Conservation (phyloP, 495 filamentous ascomycete species). For the Entonaema liquescens region DNA sequence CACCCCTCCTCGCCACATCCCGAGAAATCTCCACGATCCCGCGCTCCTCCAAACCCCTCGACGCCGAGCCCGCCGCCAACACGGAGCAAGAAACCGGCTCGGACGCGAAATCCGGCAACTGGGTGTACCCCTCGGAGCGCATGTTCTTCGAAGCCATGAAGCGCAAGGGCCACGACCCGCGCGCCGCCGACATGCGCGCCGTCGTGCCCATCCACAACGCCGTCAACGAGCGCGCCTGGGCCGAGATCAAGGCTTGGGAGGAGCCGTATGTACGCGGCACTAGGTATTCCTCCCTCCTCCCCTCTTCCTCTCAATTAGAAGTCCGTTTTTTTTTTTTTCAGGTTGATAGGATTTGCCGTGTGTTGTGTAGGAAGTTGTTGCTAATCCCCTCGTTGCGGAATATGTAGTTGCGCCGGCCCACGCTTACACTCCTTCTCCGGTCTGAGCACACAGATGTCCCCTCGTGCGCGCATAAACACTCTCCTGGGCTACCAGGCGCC, state of each 20-base stretch:
- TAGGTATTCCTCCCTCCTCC: conserved; percentile 46
- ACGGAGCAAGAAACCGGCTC: conserved; percentile 74
- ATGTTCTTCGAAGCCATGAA: conserved; percentile 97
- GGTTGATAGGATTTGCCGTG: neutral
- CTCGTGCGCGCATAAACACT: conserved; percentile 81
- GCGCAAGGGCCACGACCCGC: conserved; percentile 73
- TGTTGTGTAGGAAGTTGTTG: neutral
- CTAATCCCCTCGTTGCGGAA: neutral
- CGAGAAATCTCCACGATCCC: conserved; percentile 88
- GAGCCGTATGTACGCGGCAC: conserved; percentile 63
- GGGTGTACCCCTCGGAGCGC: conserved; percentile 95
- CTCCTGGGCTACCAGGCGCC: conserved; percentile 86
- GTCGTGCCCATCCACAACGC: conserved; percentile 99
- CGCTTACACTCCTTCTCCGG: conserved; percentile 85
- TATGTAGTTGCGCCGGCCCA: conserved; percentile 80
- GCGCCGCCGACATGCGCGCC: conserved; percentile 77
- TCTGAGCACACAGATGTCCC: conserved; percentile 75
- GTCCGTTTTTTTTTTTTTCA: neutral
- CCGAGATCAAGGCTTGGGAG: conserved; percentile 88
- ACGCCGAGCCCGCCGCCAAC: conserved; percentile 65
- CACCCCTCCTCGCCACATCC: conserved; percentile 56
- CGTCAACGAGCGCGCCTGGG: conserved; percentile 90
- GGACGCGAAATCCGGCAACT: conserved; percentile 75
- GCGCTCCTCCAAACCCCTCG: conserved; percentile 59
- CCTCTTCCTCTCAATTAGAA: neutral